A percentile compares a stretch with the other conserved stretches of the same genome.
phyloP scores from a whole-genome alignment of 1,284 basidiomycete genomes.

The Phlebopus sp. region DNA sequence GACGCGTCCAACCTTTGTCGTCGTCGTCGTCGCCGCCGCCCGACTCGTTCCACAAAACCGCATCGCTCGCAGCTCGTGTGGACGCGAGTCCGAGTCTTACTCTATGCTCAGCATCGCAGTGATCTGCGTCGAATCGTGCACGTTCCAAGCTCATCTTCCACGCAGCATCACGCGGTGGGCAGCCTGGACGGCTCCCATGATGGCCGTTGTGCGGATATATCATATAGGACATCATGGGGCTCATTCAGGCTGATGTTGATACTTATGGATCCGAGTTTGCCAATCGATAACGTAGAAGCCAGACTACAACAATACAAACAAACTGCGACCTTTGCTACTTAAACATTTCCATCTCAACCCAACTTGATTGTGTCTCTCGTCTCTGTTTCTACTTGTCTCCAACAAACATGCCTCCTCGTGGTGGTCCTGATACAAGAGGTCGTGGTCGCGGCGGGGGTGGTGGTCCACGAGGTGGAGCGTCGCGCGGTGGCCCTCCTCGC shows the following conservation, averaged over 20 bases:
- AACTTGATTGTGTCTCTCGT: slow-evolving; percentile 11
- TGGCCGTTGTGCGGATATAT: not conserved
- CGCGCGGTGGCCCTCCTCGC: slow-evolving; percentile 26
- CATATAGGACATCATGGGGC: no score
- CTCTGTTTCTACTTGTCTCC: not conserved
- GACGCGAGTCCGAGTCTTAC: no score
- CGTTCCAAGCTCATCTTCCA: no score
- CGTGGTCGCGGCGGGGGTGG: slow-evolving; percentile 13
- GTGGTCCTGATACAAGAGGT: slow-evolving; percentile 17
- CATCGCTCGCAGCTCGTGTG: no score
- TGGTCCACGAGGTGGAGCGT: slow-evolving; percentile 18
- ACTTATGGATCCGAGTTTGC: not conserved
- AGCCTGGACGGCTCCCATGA: not conserved
- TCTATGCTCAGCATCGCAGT: not conserved
- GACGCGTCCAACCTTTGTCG: not conserved
- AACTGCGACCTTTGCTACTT: slow-evolving; percentile 18
- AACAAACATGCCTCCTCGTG: slow-evolving; percentile 26
- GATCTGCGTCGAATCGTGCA: not conserved
- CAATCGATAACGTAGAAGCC: not conserved
- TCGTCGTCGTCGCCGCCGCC: no score
- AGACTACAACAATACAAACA: slow-evolving; percentile 27
- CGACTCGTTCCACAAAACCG: no score
- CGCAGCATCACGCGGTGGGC: not conserved
- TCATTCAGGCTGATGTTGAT: slow-evolving; percentile 1
- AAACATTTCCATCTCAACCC: not conserved